phyloP scores from a whole-genome alignment of 2,329 filamentous ascomycete genomes.

The Rugonectria rugulosa region DNA sequence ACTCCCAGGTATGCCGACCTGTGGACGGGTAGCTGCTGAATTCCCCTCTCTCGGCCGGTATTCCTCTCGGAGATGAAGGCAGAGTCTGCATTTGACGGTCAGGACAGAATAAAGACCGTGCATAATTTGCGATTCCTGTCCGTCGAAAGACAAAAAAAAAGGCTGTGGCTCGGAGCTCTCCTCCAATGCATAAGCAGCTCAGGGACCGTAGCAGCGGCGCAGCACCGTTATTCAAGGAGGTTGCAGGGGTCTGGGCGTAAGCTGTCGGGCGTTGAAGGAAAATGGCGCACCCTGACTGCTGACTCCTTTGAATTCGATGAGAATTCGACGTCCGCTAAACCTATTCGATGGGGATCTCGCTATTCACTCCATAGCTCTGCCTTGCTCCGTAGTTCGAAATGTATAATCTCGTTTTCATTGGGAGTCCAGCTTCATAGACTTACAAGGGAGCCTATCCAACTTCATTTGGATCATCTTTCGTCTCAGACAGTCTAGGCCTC shows the following conservation, averaged over 20 bases:
- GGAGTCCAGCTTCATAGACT: too few relatives aligned
- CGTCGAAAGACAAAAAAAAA: not conserved
- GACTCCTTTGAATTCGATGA: too few relatives aligned
- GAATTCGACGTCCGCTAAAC: too few relatives aligned
- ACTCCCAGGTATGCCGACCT: too few relatives aligned
- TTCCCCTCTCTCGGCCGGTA: not conserved
- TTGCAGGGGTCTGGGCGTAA: conserved; percentile 14
- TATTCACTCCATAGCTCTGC: too few relatives aligned
- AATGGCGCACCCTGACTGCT: conserved; percentile 25
- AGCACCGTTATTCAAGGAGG: conserved; percentile 11
- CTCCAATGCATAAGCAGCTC: conserved; percentile 1
- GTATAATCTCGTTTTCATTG: too few relatives aligned
- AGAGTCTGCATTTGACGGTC: conserved; percentile 2
- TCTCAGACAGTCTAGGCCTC: too few relatives aligned
- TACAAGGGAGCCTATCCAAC: too few relatives aligned
- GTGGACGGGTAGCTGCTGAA: too few relatives aligned
- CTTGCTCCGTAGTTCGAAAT: too few relatives aligned
- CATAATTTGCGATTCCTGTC: conserved; percentile 6
- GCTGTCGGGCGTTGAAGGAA: conserved; percentile 23
- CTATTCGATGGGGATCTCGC: too few relatives aligned
- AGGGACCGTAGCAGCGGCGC: conserved; percentile 3
- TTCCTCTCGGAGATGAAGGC: not conserved
- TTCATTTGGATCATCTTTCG: too few relatives aligned
- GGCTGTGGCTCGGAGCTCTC: not conserved
- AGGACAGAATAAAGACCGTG: conserved; percentile 1